Evolutionary conservation across 805 yeast genomes (phyloP).

Genomic region (Candida sithepensis): DNA sequence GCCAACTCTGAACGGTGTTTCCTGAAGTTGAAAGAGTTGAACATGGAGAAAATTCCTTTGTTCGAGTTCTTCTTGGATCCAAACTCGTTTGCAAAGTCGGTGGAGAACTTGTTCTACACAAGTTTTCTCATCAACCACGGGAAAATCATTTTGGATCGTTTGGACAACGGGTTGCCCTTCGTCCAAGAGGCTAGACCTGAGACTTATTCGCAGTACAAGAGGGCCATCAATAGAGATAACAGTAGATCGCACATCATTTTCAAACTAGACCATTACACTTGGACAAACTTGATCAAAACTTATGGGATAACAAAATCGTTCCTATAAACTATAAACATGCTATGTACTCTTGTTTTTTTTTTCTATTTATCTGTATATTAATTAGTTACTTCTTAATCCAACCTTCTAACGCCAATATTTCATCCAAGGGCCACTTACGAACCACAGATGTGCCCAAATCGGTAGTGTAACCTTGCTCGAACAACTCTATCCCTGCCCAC

Average conservation of each 20-base stretch:
- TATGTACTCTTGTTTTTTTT: not conserved
- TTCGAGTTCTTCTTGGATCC: constrained; percentile 75
- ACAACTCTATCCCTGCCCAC: constrained; percentile 91
- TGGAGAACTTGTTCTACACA: constrained; percentile 80
- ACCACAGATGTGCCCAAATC: constrained; percentile 58
- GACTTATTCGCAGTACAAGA: constrained; percentile 20
- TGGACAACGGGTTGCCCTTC: constrained; percentile 37
- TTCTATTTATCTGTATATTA: not conserved
- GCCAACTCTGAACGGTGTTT: constrained; percentile 57
- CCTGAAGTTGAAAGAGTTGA: constrained; percentile 21
- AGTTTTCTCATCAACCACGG: constrained; percentile 81
- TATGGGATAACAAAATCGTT: constrained; percentile 55
- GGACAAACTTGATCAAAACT: constrained; percentile 54
- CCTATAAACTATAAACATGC: constrained; percentile 8
- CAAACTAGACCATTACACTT: constrained; percentile 61
- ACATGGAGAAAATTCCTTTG: constrained; percentile 47
- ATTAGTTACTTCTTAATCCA: constrained; percentile 35
- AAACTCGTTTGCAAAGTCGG: constrained; percentile 66
- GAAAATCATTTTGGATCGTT: constrained; percentile 50
- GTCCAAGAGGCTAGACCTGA: constrained; percentile 25
- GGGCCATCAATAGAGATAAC: constrained; percentile 20
- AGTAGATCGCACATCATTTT: constrained; percentile 64
- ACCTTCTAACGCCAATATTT: constrained; percentile 46
- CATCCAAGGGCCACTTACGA: constrained; percentile 77
- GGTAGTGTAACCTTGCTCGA: constrained; percentile 52